Conservation (phyloP, 2,329 filamentous ascomycete genomes). For the Aureobasidium pullulans region DNA sequence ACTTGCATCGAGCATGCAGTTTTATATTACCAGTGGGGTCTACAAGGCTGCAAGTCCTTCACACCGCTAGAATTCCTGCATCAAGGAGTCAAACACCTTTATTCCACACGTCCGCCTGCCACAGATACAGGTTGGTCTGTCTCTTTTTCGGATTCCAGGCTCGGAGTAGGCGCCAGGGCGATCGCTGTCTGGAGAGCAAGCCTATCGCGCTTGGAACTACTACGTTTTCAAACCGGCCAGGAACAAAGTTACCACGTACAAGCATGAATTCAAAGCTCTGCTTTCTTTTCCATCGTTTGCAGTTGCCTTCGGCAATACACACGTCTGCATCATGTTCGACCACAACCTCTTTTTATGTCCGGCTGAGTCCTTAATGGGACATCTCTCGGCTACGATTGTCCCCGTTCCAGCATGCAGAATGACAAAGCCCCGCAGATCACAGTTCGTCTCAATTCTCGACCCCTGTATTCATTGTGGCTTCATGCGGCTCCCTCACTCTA, state of each 20-base stretch:
- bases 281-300: background rate
- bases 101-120: conserved; percentile 4
- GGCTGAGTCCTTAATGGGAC: background rate
- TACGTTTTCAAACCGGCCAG: too few species aligned
- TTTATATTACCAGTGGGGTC: background rate
- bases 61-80: conserved; percentile 10
- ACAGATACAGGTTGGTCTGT: background rate
- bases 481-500: conserved; percentile 2
- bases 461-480: background rate
- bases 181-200: too few species aligned
- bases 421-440: conserved; percentile 11
- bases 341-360: background rate
- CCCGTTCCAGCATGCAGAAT: background rate
- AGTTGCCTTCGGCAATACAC: conserved; percentile 1
- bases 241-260: background rate
- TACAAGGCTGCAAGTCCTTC: background rate
- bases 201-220: too few species aligned
- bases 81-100: background rate
- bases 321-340: background rate
- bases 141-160: too few species aligned
- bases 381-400: conserved; percentile 2
- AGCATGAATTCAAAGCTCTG: too few species aligned
- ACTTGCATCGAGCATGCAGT: conserved; percentile 12
- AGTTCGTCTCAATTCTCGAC: conserved; percentile 7
- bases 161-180: too few species aligned